Evolutionary conservation across 2,329 filamentous ascomycete genomes (phyloP), one percentile per base, ranked within the genome.

Genomic region (Cercospora brassicicola): DNA sequence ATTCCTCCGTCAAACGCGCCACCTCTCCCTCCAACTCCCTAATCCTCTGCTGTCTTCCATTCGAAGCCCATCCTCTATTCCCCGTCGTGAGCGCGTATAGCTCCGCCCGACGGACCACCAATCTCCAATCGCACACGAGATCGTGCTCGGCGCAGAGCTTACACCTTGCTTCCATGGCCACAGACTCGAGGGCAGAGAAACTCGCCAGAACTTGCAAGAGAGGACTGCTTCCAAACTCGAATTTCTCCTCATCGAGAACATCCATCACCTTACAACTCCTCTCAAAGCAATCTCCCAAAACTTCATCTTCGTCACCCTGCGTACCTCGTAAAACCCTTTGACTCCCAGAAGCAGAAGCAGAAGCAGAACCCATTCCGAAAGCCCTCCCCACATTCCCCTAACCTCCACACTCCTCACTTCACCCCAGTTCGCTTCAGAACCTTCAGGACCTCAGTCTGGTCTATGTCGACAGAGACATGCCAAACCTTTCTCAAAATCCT

Each of bases 71-170:
- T 9, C 39, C 42, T 8, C 10, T 15, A n/a, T 30, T 30, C n/a
- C 5, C 39, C 7, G 20, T 45, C 7, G 20, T 45, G 18, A 62
- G 48, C 2, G 31, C 42, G n/a, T 28, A 53, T 9, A 51, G 18
- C 18, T 62, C 60, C 23, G 42, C 42, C 18, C 10, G 30, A n/a
- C 28, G 4, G 2, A 39, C 26, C 5, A 10, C 9, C 23, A 53
- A 53, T 28, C 20, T 53, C 60, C 60, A 62, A 30, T 62, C 60
- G 13, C 60, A 62, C 9, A 33, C 60, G 6, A 30, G 20, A n/a
- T 20, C 42, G 8, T 51, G 48, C 10, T 31, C 26, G n/a, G 15
- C 23, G 28, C 42, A 31, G 4, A 62, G 13, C 15, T 51, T 23
- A n/a, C 60, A 62, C 31, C 10, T 26, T 7, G 42, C 42, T 51